phyloP scores from a whole-genome alignment of 495 filamentous ascomycete species.

The Astrothelium macrocarpum region DNA sequence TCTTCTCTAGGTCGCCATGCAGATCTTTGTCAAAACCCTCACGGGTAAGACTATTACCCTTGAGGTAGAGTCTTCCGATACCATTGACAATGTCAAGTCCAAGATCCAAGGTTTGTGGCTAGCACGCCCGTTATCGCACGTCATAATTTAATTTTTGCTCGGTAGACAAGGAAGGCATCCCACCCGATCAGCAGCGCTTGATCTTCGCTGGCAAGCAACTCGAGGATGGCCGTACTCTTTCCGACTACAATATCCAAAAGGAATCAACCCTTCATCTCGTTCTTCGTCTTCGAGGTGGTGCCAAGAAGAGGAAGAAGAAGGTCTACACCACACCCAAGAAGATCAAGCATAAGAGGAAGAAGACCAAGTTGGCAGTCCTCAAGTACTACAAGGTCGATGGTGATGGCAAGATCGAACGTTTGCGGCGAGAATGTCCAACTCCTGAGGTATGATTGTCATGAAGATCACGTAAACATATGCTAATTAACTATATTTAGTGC shows the following conservation, averaged over 20 bases:
- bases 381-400: conserved; percentile 99
- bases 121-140: too few relatives aligned
- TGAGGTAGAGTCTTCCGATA: conserved; percentile 99
- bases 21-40: conserved; percentile 99
- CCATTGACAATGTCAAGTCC: conserved; percentile 99
- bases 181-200: conserved; percentile 98
- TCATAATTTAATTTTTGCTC: background rate
- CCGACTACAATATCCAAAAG: conserved; percentile 99
- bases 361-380: conserved; percentile 98
- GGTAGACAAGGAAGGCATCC: conserved; percentile 97
- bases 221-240: conserved; percentile 97
- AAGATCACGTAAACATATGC: background rate
- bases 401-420: conserved; percentile 99
- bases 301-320: conserved; percentile 99
- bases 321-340: conserved; percentile 99
- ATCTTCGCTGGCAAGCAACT: conserved; percentile 99
- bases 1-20: conserved; percentile 59
- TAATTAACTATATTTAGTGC: conserved; percentile 50
- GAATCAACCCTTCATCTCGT: conserved; percentile 98
- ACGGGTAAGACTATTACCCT: conserved; percentile 99
- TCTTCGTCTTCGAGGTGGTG: conserved; percentile 92
- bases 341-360: conserved; percentile 99
- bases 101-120: conserved; percentile 65
- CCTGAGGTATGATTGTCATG: conserved; percentile 56
- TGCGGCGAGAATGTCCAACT: conserved; percentile 90